These are phyloP conservation scores for Domatiomyces globalis DNA, from an alignment of 2,329 filamentous ascomycete species.

Conservation along the genomic window DNA sequence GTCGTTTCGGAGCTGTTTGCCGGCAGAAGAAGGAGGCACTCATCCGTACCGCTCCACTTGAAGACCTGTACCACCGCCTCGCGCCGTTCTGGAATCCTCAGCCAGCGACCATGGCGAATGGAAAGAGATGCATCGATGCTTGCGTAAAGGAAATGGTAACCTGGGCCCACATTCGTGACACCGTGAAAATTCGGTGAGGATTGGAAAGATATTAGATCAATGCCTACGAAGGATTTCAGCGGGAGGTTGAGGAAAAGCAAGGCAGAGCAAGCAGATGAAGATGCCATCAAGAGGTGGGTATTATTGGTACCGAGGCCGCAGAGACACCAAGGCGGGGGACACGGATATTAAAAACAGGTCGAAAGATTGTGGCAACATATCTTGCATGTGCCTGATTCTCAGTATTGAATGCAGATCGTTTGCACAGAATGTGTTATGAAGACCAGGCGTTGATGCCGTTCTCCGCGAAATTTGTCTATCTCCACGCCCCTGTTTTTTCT, in stretches of 20 bases:
- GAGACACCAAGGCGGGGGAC: background rate
- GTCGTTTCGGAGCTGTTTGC: slow-evolving; percentile 27
- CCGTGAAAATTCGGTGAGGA: slow-evolving; percentile 47
- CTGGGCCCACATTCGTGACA: slow-evolving; percentile 43
- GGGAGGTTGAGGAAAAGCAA: slow-evolving; percentile 33
- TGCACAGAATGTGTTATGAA: slow-evolving; percentile 22
- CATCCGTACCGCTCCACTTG: slow-evolving; percentile 36
- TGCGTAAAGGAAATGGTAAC: slow-evolving; percentile 49
- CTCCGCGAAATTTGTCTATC: slow-evolving; percentile 34
- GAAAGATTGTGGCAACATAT: background rate
- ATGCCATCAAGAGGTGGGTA: slow-evolving; percentile 12
- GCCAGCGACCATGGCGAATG: slow-evolving; percentile 47
- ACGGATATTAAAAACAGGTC: background rate
- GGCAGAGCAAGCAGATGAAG: slow-evolving; percentile 23
- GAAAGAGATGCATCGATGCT: slow-evolving; percentile 45
- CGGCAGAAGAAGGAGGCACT: slow-evolving; percentile 24
- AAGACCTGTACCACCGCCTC: slow-evolving; percentile 30
- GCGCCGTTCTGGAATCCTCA: slow-evolving; percentile 10
- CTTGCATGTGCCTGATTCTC: background rate
- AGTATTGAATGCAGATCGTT: background rate
- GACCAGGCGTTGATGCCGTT: slow-evolving; percentile 40
- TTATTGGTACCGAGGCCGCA: background rate
- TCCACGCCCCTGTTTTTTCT: background rate
- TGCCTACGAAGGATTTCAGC: slow-evolving; percentile 36
- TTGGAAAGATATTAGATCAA: slow-evolving; percentile 46